Base-by-base conservation (phyloP, 164 flowering plant genomes). In the Macadamia tetraphylla region DNA sequence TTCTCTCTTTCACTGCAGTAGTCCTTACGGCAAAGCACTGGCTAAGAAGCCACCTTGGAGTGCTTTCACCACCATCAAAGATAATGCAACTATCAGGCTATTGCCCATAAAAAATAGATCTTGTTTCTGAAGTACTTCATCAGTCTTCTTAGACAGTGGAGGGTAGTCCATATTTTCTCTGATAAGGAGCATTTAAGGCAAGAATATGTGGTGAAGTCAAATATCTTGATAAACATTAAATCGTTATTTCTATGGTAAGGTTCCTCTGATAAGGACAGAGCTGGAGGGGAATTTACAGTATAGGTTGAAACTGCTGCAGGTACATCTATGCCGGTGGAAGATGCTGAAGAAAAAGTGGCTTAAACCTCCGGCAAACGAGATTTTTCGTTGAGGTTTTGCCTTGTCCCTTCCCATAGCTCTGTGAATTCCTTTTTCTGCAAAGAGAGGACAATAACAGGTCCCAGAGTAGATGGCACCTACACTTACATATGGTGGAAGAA, bases 381-480 rank as follows among this genome's bases (percentile, higher is more conserved):
- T 71, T 88, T 93, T 43, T 88, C 89, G 18, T 74, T 85, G 48
- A 65, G 30, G 69, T 67, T 74, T 17, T 76, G 77, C 63, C 53
- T 44, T 6, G 77, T 68, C 76, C 97, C 97, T 76, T 94, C 96
- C 98, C 97, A 94, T 8, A 94, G 67, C 74, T 90, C 94, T 18
- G 35, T 18, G 12, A 91, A 82, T 49, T 94, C 97, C 65, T 82
- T 85, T 77, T 89, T 84, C 15, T 70, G 43, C 96, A 93, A 90
- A 32, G 98, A 84, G 67, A 86, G 58, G 53, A 86, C 56, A 57
- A 94, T 42, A n/a, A 91, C 76, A 0, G 96, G 97, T 55, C 96
- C 97, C 58, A 94, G 68, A 4, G 98, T 94, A 18, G 90, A 86
- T 4, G 98, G 98, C 62, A 94, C 98, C 97, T 94, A 72, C 73